Evolutionary conservation across 371 early-diverging fungal genomes (phyloP).

Genomic region (Mucor piriformis): DNA sequence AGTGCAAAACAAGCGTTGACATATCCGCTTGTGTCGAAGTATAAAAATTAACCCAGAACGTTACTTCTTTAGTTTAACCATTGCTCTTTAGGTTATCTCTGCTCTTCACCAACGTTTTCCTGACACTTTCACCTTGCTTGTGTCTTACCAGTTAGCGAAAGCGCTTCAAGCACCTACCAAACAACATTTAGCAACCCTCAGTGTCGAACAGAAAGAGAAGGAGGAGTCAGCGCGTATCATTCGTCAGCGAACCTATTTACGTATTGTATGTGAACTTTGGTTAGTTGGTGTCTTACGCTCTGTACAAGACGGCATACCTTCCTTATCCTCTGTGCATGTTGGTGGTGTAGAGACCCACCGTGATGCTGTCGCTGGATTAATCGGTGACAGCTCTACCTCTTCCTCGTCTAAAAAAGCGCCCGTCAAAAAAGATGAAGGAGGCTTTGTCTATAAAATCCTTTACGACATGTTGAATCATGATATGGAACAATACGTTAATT

Average conservation of each 20-base stretch:
- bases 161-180: slow-evolving; percentile 52
- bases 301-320: slow-evolving; percentile 64
- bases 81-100: slow-evolving; percentile 76
- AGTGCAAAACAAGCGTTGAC: slow-evolving; percentile 75
- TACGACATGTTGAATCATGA: slow-evolving; percentile 50
- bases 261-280: slow-evolving; percentile 85
- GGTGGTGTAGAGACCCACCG: slow-evolving; percentile 53
- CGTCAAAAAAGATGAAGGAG: slow-evolving; percentile 23
- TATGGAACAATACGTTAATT: slow-evolving; percentile 64
- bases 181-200: slow-evolving; percentile 58
- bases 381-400: slow-evolving; percentile 17
- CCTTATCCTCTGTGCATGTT: slow-evolving; percentile 51
- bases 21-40: slow-evolving; percentile 83
- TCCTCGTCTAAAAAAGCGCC: slow-evolving; percentile 22
- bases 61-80: too few species aligned
- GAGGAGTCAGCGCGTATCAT: slow-evolving; percentile 79
- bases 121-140: slow-evolving; percentile 70
- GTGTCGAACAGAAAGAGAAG: slow-evolving; percentile 82
- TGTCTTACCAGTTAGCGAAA: slow-evolving; percentile 67
- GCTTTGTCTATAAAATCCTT: slow-evolving; percentile 40
- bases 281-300: slow-evolving; percentile 79
- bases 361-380: slow-evolving; percentile 62
- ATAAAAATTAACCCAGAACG: slow-evolving; percentile 1
- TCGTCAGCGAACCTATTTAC: slow-evolving; percentile 70
- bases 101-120: slow-evolving; percentile 92